Conservation (phyloP, 1,284 basidiomycete species). For the Ustilago shanxiensis region DNA sequence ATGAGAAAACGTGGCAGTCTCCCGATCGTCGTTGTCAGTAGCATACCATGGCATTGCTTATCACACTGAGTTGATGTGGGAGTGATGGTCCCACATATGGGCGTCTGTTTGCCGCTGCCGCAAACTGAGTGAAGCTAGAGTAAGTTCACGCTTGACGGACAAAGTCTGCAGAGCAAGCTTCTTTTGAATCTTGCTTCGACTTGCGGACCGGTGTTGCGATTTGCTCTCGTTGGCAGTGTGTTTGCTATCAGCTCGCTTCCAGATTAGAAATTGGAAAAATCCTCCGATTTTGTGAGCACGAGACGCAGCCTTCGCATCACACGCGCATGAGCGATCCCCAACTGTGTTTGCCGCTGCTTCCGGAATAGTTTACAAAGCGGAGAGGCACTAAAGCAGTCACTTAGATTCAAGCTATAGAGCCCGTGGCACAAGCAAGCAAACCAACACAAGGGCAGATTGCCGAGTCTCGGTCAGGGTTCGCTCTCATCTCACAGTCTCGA, state of each 20-base stretch:
- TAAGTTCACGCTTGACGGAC: too few species aligned
- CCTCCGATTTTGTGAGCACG: neutral
- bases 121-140: too few species aligned
- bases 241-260: neutral
- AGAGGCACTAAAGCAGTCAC: neutral
- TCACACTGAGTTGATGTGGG: neutral
- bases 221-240: neutral
- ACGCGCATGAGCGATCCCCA: neutral
- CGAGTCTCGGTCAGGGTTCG: conserved; percentile 40
- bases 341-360: neutral
- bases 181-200: too few species aligned
- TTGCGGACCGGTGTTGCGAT: neutral
- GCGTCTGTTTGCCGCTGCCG: conserved; percentile 11
- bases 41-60: neutral
- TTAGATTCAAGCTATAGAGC: conserved; percentile 7
- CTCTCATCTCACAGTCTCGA: neutral
- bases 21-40: conserved; percentile 14
- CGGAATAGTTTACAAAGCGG: neutral
- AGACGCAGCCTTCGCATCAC: neutral
- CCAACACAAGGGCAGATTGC: conserved; percentile 21
- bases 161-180: neutral
- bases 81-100: neutral
- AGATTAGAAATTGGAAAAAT: neutral
- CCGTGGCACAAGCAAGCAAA: conserved; percentile 15
- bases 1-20: conserved; percentile 14